Conservation (phyloP, 73 alveolate species). For the Paramecium pentaurelia region DNA sequence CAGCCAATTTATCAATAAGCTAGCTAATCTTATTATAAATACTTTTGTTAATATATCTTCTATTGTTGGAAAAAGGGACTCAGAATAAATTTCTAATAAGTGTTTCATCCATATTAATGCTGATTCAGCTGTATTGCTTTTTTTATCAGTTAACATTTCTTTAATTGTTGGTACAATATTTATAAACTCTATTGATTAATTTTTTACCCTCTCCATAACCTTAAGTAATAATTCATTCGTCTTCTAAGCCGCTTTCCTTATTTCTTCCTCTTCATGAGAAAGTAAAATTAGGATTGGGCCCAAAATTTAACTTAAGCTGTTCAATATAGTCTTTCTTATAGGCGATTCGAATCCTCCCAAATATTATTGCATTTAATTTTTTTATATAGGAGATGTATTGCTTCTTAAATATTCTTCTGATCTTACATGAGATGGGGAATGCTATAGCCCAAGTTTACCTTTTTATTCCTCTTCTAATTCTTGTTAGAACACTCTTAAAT, state of each 20-base stretch:
- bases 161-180: constrained; percentile 50
- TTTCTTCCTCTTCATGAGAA: constrained; percentile 54
- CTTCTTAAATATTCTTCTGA: neutral
- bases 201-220: constrained; percentile 44
- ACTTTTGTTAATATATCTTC: constrained; percentile 48
- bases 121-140: constrained; percentile 50
- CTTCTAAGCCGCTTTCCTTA: constrained; percentile 56
- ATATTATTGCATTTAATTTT: neutral
- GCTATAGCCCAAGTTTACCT: neutral
- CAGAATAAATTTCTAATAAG: constrained; percentile 34
- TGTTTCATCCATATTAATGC: constrained; percentile 65
- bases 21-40: neutral
- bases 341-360: neutral
- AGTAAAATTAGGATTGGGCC: neutral
- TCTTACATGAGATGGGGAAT: neutral
- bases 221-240: constrained; percentile 35
- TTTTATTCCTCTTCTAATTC: constrained; percentile 20
- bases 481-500: constrained; percentile 13
- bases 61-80: constrained; percentile 16
- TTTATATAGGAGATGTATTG: neutral
- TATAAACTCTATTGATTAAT: constrained; percentile 47
- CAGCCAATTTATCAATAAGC: constrained; percentile 48
- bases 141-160: constrained; percentile 53
- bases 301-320: constrained; percentile 10
- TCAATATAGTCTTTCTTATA: neutral